Base-by-base conservation (phyloP, 371 early-diverging fungal genomes). In the Rhizopus microsporus region DNA sequence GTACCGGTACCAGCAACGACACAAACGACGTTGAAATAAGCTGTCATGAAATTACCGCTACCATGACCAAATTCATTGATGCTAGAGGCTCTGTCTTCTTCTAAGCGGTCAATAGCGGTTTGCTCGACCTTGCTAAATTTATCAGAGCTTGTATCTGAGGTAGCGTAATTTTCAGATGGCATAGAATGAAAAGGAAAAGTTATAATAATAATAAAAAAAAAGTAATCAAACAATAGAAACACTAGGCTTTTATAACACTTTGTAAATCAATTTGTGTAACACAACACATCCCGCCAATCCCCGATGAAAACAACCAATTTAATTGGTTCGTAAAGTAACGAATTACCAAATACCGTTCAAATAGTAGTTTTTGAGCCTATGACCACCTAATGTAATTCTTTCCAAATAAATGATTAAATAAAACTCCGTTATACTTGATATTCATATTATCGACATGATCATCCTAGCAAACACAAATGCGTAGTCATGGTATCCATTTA, bases 1-100 rank as follows among this genome's bases (percentile, higher is more conserved):
- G 92, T 85, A 38, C 94, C 94, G 10, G 89, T 87, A 49, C 93
- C 93, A 6, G 91, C 90, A 17, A 90, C 84, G 6, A 91, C 88
- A 68, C 91, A 88, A 34, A 86, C 85, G 9, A 88, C 64, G 62
- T 86, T 88, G 30, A 84, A 77, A 51, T 81, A 84, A 35, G 80
- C 78, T 15, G 74, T 76, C 52, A 80, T 71, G 17, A 67, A 71
- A 39, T 33, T 55, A 34, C 72, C 72, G 6, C 53, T 46, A 29
- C 72, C 72, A 52, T 65, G 69, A 29, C 70, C 70, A 54, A 60
- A 70, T 15, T 63, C 63, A 47, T 66, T 61, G n/a, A 51, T 46
- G 12, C 52, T 61, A 3, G 65, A 57, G 31, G 54, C 54, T 17
- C 44, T 35, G 44, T 66, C 69, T 31, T 69, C 69, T 51, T 59